phyloP scores from a whole-genome alignment of 768 basidiomycete species.

The Mycena venus region DNA sequence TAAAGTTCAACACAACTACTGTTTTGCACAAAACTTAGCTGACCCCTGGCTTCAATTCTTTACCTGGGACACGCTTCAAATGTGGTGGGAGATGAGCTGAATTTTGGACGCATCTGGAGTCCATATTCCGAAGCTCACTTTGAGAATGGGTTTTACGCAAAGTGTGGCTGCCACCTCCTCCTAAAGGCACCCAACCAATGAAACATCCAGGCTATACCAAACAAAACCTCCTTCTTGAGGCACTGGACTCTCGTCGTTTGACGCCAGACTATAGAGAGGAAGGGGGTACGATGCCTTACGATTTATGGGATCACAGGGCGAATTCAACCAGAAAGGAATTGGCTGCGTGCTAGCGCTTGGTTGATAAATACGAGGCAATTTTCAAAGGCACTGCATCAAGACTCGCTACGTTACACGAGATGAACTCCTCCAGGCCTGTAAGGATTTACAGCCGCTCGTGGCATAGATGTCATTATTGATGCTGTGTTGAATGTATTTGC shows the following conservation, averaged over 20 bases:
- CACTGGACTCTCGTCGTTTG: no score
- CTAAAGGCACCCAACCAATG: slow-evolving; percentile 79
- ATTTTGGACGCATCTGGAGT: slow-evolving; percentile 84
- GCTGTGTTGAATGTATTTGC: slow-evolving; percentile 87
- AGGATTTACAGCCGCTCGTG: slow-evolving; percentile 73
- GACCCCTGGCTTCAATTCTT: slow-evolving; percentile 81
- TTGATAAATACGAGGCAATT: neutral
- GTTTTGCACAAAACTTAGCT: neutral
- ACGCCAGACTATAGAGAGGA: slow-evolving; percentile 76
- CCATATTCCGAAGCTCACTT: slow-evolving; percentile 70
- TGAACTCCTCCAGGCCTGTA: slow-evolving; percentile 79
- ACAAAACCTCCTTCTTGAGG: no score
- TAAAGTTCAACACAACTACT: slow-evolving; percentile 30
- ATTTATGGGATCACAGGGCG: slow-evolving; percentile 93
- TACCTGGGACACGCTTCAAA: slow-evolving; percentile 79
- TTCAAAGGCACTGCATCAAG: slow-evolving; percentile 49
- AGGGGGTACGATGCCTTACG: slow-evolving; percentile 91
- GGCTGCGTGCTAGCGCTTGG: neutral
- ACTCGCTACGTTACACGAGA: slow-evolving; percentile 93
- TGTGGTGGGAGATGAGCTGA: slow-evolving; percentile 79
- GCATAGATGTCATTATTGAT: slow-evolving; percentile 85
- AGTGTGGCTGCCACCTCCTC: slow-evolving; percentile 87
- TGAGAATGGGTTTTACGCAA: slow-evolving; percentile 85
- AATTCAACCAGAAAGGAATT: slow-evolving; percentile 82
- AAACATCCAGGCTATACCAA: no score